Evolutionary conservation across 2,329 filamentous ascomycete species (phyloP).

Genomic region (Leptographium wingfieldii): DNA sequence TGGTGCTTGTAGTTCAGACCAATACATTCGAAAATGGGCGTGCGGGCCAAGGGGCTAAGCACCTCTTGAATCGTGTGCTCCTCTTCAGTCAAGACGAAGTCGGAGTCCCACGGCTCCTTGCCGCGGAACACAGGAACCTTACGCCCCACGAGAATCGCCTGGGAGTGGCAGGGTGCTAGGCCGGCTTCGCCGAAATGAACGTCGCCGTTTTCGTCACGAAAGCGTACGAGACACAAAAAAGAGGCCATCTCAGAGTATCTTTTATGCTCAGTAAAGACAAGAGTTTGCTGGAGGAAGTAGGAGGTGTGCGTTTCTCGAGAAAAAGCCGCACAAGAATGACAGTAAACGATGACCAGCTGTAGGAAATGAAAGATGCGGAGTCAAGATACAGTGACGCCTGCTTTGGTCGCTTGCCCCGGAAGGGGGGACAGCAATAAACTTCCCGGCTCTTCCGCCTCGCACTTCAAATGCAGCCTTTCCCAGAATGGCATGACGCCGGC

Average conservation of each 20-base stretch:
- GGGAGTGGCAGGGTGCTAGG: not conserved
- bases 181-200: constrained; percentile 4
- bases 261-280: not conserved
- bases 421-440: not conserved
- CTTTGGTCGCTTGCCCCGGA: not conserved
- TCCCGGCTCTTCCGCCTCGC: not conserved
- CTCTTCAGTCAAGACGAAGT: not conserved
- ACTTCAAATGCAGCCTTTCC: not conserved
- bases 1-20: constrained; percentile 15
- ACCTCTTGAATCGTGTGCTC: constrained; percentile 17
- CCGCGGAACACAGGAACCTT: constrained; percentile 1
- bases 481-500: not conserved
- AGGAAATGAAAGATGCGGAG: not conserved
- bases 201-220: constrained; percentile 2
- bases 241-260: not conserved
- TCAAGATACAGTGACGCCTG: not conserved
- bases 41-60: constrained; percentile 32
- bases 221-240: constrained; percentile 2
- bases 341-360: not conserved
- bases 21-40: constrained; percentile 16
- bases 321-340: not conserved
- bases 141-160: constrained; percentile 1
- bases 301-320: not conserved
- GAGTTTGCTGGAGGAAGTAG: not conserved
- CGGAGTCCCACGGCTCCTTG: not conserved